A percentile compares a stretch with the other conserved stretches of the same genome.
These are phyloP conservation scores for Salinomyces thailandicus DNA, from an alignment of 2,329 filamentous ascomycete species.

Conservation along the genomic window DNA sequence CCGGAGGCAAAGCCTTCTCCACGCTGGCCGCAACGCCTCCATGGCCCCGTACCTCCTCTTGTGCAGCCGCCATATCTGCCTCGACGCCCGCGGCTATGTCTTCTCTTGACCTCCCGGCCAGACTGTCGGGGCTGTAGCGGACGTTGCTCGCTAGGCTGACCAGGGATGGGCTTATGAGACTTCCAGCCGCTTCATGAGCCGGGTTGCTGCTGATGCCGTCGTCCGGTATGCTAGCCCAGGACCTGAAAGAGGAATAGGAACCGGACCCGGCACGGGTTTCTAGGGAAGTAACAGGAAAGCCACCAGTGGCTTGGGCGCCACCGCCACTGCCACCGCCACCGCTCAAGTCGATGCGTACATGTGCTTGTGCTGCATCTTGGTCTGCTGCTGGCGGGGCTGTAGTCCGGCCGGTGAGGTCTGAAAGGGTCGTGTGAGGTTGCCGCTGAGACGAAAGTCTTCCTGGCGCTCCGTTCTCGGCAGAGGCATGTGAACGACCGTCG, in stretches of 20 bases:
- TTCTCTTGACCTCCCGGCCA: conserved; percentile 4
- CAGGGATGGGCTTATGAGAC: conserved; percentile 5
- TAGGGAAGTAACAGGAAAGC: too few species aligned
- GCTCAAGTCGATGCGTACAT: too few species aligned
- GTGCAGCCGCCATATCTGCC: not conserved
- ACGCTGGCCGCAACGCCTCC: conserved; percentile 1
- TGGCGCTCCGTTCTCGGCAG: too few species aligned
- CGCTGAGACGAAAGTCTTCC: too few species aligned
- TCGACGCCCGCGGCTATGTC: not conserved
- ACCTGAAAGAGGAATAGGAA: conserved; percentile 6
- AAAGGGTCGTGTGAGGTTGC: too few species aligned
- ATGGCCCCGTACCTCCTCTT: not conserved
- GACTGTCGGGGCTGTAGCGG: conserved; percentile 1
- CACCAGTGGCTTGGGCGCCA: too few species aligned
- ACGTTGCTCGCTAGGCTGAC: not conserved
- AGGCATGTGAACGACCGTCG: too few species aligned
- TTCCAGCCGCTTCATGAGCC: conserved; percentile 11
- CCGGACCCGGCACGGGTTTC: too few species aligned
- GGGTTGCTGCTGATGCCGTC: conserved; percentile 15
- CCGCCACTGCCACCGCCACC: too few species aligned
- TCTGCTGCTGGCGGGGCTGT: too few species aligned
- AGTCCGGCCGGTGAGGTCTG: too few species aligned
- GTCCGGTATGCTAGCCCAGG: conserved; percentile 1
- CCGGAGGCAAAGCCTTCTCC: conserved; percentile 31
- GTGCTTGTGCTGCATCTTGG: too few species aligned